Evolutionary conservation across 169 alveolate genomes (phyloP).

Genomic region (Amoebophrya sp.): DNA sequence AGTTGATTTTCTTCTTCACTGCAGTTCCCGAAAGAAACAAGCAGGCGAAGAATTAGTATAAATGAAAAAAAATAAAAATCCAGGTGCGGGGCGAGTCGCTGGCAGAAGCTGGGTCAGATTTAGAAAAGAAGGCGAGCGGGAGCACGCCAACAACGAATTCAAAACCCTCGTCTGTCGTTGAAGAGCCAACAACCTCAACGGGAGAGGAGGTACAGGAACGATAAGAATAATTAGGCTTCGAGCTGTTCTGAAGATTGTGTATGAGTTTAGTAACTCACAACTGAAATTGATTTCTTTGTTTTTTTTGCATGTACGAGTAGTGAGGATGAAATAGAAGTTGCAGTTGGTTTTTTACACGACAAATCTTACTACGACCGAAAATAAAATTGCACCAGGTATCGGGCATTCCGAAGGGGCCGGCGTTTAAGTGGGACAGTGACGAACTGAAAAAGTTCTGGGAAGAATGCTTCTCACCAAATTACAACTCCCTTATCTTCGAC

Average conservation of each 20-base stretch:
- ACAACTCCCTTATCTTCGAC: neutral
- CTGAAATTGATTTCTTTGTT: neutral
- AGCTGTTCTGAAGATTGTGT: neutral
- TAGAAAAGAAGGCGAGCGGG: neutral
- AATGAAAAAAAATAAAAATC: too few relatives aligned
- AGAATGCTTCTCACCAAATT: neutral
- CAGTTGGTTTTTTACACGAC: neutral
- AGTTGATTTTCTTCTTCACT: too few relatives aligned
- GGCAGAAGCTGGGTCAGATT: neutral
- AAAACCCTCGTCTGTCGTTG: neutral
- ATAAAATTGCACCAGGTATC: neutral
- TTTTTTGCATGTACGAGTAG: neutral
- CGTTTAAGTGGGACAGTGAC: neutral
- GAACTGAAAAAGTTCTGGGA: neutral
- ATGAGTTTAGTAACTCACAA: neutral
- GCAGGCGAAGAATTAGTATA: too few relatives aligned
- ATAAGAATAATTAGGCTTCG: neutral
- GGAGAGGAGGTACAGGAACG: neutral
- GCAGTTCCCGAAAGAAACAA: too few relatives aligned
- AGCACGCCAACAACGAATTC: constrained; percentile 1
- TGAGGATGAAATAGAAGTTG: neutral
- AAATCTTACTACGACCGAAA: too few relatives aligned
- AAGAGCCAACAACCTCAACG: neutral
- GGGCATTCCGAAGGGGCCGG: neutral
- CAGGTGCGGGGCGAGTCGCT: neutral